phyloP scores from a whole-genome alignment of 2,329 filamentous ascomycete species.

The Colletotrichum euphorbiae region DNA sequence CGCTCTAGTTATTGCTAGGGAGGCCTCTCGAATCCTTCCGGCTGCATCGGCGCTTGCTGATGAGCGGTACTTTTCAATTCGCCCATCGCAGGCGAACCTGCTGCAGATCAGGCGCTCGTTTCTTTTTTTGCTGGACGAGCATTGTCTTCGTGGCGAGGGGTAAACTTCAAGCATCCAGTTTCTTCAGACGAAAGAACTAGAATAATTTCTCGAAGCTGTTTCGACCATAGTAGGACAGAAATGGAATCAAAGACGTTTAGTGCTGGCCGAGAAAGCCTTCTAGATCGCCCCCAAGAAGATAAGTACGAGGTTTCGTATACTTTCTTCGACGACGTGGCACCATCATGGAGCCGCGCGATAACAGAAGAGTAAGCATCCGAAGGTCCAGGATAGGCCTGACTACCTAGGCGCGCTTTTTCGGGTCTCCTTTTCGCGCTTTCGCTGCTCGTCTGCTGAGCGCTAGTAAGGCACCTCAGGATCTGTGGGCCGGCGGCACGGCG shows the following conservation, averaged over 20 bases:
- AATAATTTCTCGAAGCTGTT: background rate
- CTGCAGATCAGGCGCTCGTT: background rate
- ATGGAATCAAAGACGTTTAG: background rate
- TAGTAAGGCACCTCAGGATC: constrained; percentile 2
- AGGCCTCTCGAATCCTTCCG: constrained; percentile 20
- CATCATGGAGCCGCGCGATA: no score
- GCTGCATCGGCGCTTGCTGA: constrained; percentile 14
- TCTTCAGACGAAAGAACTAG: constrained; percentile 2
- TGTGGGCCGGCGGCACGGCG: constrained; percentile 5
- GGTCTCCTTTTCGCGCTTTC: background rate
- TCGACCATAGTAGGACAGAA: background rate
- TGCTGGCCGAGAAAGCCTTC: background rate
- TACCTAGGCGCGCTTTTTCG: background rate
- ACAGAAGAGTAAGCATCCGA: no score
- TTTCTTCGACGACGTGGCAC: background rate
- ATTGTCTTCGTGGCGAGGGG: background rate
- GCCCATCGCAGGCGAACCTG: background rate
- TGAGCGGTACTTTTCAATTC: constrained; percentile 24
- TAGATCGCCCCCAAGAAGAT: background rate
- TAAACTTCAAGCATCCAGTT: background rate
- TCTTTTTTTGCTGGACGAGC: background rate
- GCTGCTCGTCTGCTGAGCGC: background rate
- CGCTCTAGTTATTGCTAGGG: background rate
- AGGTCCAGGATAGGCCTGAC: no score
- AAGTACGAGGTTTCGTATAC: constrained; percentile 20